Evolutionary conservation across 345 rosid genomes (phyloP), one percentile per base, ranked within the genome.

Genomic region (Rhodomyrtus tomentosa): DNA sequence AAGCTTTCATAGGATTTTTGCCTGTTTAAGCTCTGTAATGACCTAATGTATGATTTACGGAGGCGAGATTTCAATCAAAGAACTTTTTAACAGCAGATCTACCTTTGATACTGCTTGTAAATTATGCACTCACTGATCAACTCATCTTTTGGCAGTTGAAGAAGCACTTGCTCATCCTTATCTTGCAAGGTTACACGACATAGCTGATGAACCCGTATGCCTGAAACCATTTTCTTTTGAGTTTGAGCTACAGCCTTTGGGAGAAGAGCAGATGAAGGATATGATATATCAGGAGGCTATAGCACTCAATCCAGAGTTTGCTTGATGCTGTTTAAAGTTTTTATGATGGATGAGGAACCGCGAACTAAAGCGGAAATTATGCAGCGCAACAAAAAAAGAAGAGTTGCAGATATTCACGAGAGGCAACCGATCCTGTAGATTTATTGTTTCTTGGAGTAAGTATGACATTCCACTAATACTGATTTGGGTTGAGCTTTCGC

Each of bases 181-280:
- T 86, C 96, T 98, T 1, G 95, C 88, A 38, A 93, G 95, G 87
- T 90, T 98, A 36, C 99, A 98, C 13, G 99, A 98, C 81, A 89
- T 87, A 58, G 96, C 93, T 11, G 99, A 98, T 88, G 99, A 98
- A 88, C 99, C 99, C 10, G 89, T 93, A 80, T 95, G 99, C 89
- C 80, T 15, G 48, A 91, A 90, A 81, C 92, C 93, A 36, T 98
- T 98, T 88, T 94, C 94, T 62, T 98, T 96, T 13, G 99, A 98
- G 42, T 96, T 98, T 38, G 99, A 98, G 91, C 96, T 91, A 83
- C 98, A 93, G 58, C 88, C 92, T 29, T 32, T 96, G 84, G 95
- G 91, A 49, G 99, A 95, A 90, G 98, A 95, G 89, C 98, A 98
- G 88, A 96, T 96, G 62, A 98, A 98, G 86, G 99, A 96, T 53